Evolutionary conservation across 768 basidiomycete species (phyloP).

Genomic region (Rhizopogon vinicolor): DNA sequence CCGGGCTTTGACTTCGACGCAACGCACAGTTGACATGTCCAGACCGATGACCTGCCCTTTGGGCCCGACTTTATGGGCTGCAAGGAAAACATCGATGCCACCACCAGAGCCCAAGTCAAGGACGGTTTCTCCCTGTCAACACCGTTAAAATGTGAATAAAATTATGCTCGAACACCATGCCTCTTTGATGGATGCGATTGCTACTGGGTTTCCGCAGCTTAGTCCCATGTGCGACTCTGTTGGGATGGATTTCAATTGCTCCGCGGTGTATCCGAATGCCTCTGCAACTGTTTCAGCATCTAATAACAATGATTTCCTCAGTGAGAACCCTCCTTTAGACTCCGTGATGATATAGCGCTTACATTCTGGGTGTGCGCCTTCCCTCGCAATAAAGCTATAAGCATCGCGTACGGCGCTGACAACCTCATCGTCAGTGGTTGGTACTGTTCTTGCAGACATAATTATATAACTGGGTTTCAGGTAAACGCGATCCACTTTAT

Average conservation of each 20-base stretch:
- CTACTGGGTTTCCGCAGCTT: conserved; percentile 52
- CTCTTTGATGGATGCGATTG: conserved; percentile 39
- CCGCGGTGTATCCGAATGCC: conserved; percentile 44
- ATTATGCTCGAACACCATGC: conserved; percentile 19
- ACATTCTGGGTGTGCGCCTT: conserved; percentile 7
- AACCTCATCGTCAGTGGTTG: neutral
- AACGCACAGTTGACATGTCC: conserved; percentile 44
- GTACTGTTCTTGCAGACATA: neutral
- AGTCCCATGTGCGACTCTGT: conserved; percentile 43
- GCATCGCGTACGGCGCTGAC: conserved; percentile 3
- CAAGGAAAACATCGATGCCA: conserved; percentile 52
- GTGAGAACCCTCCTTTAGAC: neutral
- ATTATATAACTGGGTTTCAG: no score
- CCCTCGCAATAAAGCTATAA: neutral
- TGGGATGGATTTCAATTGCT: conserved; percentile 40
- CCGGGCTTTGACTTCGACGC: neutral
- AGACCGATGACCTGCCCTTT: conserved; percentile 49
- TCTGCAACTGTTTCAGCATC: conserved; percentile 33
- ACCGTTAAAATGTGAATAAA: neutral
- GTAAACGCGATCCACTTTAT: no score
- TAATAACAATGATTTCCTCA: neutral
- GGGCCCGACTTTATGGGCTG: conserved; percentile 44
- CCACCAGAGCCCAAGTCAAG: conserved; percentile 56
- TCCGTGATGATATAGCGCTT: conserved; percentile 1
- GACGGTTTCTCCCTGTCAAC: conserved; percentile 47